Evolutionary conservation across 192 early-diverging fungal genomes (phyloP).

Genomic region (Paraglomus occultum): DNA sequence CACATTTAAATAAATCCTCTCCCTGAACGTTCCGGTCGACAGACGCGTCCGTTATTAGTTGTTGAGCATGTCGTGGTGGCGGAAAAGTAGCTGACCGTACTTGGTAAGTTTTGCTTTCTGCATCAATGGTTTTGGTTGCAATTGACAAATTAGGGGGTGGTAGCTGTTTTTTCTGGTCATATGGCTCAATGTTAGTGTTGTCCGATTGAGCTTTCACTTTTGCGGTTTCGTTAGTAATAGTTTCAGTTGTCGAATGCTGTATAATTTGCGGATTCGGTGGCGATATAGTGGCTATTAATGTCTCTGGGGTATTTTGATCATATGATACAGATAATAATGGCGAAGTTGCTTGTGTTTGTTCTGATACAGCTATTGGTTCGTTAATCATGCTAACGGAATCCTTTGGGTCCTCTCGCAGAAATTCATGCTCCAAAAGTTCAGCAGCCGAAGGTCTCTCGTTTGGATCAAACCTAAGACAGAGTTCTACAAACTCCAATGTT

Average conservation of each 20-base stretch:
- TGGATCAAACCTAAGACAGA: constrained; percentile 63
- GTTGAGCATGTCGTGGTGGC: constrained; percentile 3
- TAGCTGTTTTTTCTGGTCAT: background rate
- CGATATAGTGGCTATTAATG: constrained; percentile 19
- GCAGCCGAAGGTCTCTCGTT: constrained; percentile 51
- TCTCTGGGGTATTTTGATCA: constrained; percentile 18
- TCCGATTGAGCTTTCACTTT: constrained; percentile 8
- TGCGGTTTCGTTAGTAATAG: constrained; percentile 13
- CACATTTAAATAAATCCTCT: background rate
- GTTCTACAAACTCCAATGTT: constrained; percentile 64
- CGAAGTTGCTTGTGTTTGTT: background rate
- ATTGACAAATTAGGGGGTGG: constrained; percentile 31
- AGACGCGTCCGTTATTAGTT: background rate
- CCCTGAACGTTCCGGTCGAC: background rate
- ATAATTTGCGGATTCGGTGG: background rate
- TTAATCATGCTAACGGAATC: background rate
- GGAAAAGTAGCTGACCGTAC: constrained; percentile 38
- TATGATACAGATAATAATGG: constrained; percentile 14
- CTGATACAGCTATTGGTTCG: background rate
- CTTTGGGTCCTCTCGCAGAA: constrained; percentile 42
- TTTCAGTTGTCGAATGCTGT: constrained; percentile 14
- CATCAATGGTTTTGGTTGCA: constrained; percentile 38
- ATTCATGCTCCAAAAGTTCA: constrained; percentile 56
- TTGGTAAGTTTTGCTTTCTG: constrained; percentile 45
- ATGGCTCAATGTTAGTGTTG: constrained; percentile 13